Evolutionary conservation across 2,329 filamentous ascomycete genomes (phyloP).

Genomic region (Allantophomopsis cytisporea): DNA sequence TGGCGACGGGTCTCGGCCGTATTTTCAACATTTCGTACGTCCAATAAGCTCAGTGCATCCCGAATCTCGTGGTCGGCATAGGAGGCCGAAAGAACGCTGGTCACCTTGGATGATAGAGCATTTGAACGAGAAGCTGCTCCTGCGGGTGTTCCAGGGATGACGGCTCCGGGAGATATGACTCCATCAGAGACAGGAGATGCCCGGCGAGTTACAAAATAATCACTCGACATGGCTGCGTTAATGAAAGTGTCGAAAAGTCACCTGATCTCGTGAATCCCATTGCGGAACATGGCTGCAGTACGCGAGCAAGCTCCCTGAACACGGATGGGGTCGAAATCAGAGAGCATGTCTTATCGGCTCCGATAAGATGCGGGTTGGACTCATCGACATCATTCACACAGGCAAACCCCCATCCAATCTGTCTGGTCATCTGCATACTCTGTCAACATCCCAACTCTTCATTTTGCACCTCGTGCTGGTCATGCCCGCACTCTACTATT

Average conservation of each 20-base stretch:
- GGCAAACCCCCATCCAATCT: too few relatives aligned
- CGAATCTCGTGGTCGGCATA: conserved; percentile 89
- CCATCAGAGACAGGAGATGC: conserved; percentile 6
- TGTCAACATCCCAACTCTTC: too few relatives aligned
- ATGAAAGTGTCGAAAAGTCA: neutral
- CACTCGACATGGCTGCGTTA: conserved; percentile 10
- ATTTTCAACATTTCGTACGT: conserved; percentile 58
- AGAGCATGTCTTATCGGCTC: neutral
- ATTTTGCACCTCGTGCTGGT: neutral
- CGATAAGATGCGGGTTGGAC: neutral
- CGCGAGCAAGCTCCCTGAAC: too few relatives aligned
- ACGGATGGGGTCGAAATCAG: too few relatives aligned
- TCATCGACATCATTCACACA: conserved; percentile 1
- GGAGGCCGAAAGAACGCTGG: conserved; percentile 76
- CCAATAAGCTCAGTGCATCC: conserved; percentile 68
- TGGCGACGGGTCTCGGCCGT: conserved; percentile 66
- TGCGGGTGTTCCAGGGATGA: conserved; percentile 12
- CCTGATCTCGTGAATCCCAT: too few relatives aligned
- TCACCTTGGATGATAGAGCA: conserved; percentile 70
- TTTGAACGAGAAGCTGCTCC: conserved; percentile 21
- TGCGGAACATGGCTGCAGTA: too few relatives aligned
- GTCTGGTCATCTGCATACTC: too few relatives aligned
- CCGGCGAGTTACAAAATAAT: conserved; percentile 11
- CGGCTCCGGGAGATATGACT: conserved; percentile 8
- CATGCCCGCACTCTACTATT: too few relatives aligned